These are phyloP conservation scores for Bodo saltans DNA, from an alignment of 78 protist genomes.

Conservation along the genomic window DNA sequence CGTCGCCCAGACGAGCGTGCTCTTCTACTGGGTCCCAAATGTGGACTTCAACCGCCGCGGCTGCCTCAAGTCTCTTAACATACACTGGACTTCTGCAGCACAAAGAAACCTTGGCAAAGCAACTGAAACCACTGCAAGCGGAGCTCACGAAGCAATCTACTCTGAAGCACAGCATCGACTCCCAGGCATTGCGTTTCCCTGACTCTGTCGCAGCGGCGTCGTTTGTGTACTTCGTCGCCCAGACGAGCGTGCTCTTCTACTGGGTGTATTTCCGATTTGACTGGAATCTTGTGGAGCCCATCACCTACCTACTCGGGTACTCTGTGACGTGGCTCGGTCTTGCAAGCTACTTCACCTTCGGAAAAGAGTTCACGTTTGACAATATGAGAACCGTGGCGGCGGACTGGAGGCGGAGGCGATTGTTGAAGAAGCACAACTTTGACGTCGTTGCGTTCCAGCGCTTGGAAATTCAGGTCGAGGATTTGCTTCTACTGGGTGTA, in stretches of 20 bases:
- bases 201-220: background rate
- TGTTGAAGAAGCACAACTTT: too few relatives aligned
- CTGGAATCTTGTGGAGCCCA: background rate
- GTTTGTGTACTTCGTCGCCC: background rate
- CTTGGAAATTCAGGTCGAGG: background rate
- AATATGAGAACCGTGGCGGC: too few relatives aligned
- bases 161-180: too few relatives aligned
- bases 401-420: too few relatives aligned
- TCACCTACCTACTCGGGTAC: background rate
- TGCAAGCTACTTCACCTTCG: background rate
- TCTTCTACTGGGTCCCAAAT: too few relatives aligned
- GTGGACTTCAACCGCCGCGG: too few relatives aligned
- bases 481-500: background rate
- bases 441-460: background rate
- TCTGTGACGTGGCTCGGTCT: background rate
- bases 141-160: too few relatives aligned
- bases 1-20: background rate
- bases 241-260: background rate
- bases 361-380: background rate
- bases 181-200: background rate
- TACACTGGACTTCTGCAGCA: too few relatives aligned
- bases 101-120: too few relatives aligned
- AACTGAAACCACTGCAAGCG: too few relatives aligned
- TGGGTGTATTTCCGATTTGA: background rate
- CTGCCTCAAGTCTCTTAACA: too few relatives aligned